phyloP scores from a whole-genome alignment of 2,329 filamentous ascomycete genomes.

The Huntiella decipiens region DNA sequence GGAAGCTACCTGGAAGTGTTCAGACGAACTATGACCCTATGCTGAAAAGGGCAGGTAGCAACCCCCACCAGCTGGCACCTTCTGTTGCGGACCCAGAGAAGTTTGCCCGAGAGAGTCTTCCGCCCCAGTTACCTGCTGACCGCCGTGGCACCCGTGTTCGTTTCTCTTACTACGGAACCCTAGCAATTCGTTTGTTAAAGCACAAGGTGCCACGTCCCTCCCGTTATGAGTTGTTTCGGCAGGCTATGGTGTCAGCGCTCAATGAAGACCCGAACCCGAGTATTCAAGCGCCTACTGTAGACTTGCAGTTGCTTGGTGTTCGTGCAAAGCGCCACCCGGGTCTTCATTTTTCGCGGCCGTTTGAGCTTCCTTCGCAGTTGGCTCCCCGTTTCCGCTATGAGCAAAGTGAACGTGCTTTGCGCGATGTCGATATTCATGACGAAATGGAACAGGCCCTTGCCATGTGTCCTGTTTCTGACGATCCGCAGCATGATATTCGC shows the following conservation, averaged over 20 bases:
- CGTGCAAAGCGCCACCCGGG: not conserved
- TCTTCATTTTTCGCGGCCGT: slow-evolving; percentile 2
- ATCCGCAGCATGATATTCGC: slow-evolving; percentile 2
- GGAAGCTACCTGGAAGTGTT: too few relatives aligned
- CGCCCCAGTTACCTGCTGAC: not conserved
- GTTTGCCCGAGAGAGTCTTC: not conserved
- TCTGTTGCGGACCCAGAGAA: not conserved
- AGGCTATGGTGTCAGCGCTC: not conserved
- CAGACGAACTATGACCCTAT: too few relatives aligned
- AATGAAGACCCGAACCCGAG: not conserved
- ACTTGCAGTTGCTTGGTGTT: not conserved
- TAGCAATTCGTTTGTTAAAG: not conserved
- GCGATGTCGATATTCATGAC: not conserved
- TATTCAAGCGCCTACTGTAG: not conserved
- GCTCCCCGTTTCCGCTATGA: not conserved
- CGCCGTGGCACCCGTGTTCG: not conserved
- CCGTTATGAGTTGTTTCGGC: slow-evolving; percentile 5
- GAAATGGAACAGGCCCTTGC: not conserved
- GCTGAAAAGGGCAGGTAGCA: not conserved
- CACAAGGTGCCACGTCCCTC: slow-evolving; percentile 5
- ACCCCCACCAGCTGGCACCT: not conserved
- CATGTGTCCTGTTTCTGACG: slow-evolving; percentile 4
- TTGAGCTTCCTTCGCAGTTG: not conserved
- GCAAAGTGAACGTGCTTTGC: not conserved
- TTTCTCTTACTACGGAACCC: slow-evolving; percentile 5